phyloP scores from a whole-genome alignment of 805 yeast species.

The Hanseniaspora nectarophila region DNA sequence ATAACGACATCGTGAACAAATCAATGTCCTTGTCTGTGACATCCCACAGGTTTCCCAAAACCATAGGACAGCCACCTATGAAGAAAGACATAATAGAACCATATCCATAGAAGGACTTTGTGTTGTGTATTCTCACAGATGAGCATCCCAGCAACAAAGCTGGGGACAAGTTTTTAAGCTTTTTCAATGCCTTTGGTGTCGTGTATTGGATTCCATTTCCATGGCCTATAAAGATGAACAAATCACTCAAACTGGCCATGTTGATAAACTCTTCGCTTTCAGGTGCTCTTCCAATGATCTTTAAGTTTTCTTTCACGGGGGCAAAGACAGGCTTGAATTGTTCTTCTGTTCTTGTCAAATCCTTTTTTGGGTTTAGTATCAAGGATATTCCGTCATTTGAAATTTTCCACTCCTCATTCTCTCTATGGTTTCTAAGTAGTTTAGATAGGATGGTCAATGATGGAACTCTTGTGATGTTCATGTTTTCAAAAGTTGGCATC shows the following conservation, averaged over 20 bases:
- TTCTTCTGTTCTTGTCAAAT: conserved; percentile 54
- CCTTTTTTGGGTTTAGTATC: conserved; percentile 73
- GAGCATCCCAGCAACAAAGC: conserved; percentile 77
- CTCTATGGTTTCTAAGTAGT: conserved; percentile 24
- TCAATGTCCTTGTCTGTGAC: conserved; percentile 95
- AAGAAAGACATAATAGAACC: conserved; percentile 72
- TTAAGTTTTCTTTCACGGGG: conserved; percentile 35
- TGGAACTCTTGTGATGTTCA: conserved; percentile 66
- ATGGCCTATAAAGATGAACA: conserved; percentile 80
- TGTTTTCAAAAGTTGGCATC: conserved; percentile 39
- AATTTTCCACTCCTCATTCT: conserved; percentile 16
- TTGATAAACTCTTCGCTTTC: conserved; percentile 40
- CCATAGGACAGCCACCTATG: conserved; percentile 69
- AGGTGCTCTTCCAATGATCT: conserved; percentile 34
- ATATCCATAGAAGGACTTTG: conserved; percentile 54
- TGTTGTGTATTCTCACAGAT: conserved; percentile 53
- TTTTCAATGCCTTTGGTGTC: conserved; percentile 33
- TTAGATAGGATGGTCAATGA: conserved; percentile 39
- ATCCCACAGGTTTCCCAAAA: conserved; percentile 86
- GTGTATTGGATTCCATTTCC: conserved; percentile 91
- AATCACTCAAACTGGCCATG: conserved; percentile 33
- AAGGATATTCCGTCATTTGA: conserved; percentile 37
- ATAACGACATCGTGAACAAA: conserved; percentile 49
- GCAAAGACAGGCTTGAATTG: conserved; percentile 34
- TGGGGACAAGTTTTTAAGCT: conserved; percentile 47